These are phyloP conservation scores for Fusarium cyanostomum DNA, from an alignment of 2,329 filamentous ascomycete species.

Conservation along the genomic window DNA sequence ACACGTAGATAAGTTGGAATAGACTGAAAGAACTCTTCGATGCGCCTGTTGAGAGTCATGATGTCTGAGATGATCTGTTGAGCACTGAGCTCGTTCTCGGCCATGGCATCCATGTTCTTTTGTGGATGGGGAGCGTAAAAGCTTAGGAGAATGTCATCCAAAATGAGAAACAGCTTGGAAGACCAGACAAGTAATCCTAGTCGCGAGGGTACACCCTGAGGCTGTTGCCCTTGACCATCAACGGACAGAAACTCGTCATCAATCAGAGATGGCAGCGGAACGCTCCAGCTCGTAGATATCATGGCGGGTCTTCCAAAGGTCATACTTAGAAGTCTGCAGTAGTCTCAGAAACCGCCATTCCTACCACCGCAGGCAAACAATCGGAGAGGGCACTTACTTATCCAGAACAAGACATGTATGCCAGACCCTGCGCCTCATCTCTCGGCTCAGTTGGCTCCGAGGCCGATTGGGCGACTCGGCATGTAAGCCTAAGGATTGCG, in stretches of 20 bases:
- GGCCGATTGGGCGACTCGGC: not conserved
- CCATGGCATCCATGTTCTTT: not conserved
- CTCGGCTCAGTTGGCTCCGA: constrained; percentile 3
- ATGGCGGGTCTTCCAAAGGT: constrained; percentile 23
- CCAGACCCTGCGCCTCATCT: constrained; percentile 18
- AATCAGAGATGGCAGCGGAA: constrained; percentile 8
- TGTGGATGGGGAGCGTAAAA: not conserved
- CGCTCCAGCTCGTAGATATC: not conserved
- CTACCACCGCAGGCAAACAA: too few species aligned
- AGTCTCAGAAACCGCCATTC: not conserved
- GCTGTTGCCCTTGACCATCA: constrained; percentile 3
- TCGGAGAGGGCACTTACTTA: not conserved
- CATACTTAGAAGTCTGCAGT: constrained; percentile 1
- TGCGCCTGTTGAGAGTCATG: not conserved
- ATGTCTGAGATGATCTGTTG: not conserved
- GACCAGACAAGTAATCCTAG: constrained; percentile 9
- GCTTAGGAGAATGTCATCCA: constrained; percentile 5
- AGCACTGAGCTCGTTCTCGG: not conserved
- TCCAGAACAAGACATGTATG: constrained; percentile 16
- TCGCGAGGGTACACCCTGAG: not conserved
- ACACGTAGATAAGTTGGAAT: not conserved
- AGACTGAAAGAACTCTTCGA: not conserved
- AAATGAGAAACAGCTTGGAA: not conserved
- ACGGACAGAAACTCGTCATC: constrained; percentile 13
- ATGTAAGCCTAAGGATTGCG: constrained; percentile 13